phyloP scores from a whole-genome alignment of 148 eudicot genomes.

The Spergularia bocconei region DNA sequence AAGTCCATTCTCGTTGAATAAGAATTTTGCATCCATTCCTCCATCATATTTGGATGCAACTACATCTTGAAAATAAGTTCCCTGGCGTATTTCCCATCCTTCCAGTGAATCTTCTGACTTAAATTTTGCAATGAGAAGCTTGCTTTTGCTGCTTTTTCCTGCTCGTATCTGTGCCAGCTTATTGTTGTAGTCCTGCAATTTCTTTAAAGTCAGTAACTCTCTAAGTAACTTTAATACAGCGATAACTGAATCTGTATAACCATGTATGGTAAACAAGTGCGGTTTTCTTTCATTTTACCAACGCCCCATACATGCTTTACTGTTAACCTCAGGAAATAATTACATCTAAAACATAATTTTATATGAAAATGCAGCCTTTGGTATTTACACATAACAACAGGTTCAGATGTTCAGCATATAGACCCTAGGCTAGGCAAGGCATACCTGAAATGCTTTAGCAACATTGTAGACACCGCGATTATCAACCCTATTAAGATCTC shows the following conservation, averaged over 20 bases:
- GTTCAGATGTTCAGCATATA: too few relatives aligned
- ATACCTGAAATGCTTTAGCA: slow-evolving; percentile 91
- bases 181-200: slow-evolving; percentile 83
- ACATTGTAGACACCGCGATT: slow-evolving; percentile 79
- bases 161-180: slow-evolving; percentile 86
- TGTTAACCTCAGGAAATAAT: background rate
- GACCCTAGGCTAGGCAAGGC: background rate
- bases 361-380: background rate
- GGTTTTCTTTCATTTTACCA: background rate
- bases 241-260: background rate
- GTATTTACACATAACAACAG: background rate
- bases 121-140: slow-evolving; percentile 83
- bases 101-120: slow-evolving; percentile 64
- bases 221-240: background rate
- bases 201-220: slow-evolving; percentile 2
- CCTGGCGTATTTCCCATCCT: slow-evolving; percentile 84
- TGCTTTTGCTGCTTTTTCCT: slow-evolving; percentile 98
- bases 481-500: slow-evolving; percentile 92
- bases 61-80: slow-evolving; percentile 86
- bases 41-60: slow-evolving; percentile 82
- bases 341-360: background rate
- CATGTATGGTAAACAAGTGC: background rate
- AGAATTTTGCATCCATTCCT: slow-evolving; percentile 86
- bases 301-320: too few relatives aligned
- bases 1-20: slow-evolving; percentile 58